These are phyloP conservation scores for Phytophthora pini DNA, from an alignment of 352 stramenopile species.

Conservation along the genomic window DNA sequence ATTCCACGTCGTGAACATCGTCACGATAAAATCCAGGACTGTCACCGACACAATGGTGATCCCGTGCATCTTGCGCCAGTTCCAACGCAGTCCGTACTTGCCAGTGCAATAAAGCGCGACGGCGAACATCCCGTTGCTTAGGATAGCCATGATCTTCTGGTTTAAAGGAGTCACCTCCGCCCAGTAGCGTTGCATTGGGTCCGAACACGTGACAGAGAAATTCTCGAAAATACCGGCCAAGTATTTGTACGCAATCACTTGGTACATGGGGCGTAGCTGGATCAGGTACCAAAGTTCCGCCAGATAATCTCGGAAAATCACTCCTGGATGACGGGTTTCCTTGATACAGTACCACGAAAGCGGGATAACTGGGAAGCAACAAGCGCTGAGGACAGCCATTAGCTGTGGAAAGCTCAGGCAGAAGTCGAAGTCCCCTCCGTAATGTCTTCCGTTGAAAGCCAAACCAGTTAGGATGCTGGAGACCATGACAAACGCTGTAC, in stretches of 20 bases:
- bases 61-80: constrained; percentile 40
- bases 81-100: constrained; percentile 45
- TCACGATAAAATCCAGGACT: constrained; percentile 36
- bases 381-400: constrained; percentile 48
- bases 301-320: constrained; percentile 45
- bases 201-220: constrained; percentile 33
- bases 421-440: constrained; percentile 55
- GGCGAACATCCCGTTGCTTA: constrained; percentile 39
- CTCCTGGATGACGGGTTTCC: constrained; percentile 42
- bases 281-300: constrained; percentile 41
- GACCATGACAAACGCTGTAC: constrained; percentile 48
- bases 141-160: constrained; percentile 36
- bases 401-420: constrained; percentile 45
- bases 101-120: constrained; percentile 36
- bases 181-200: constrained; percentile 38
- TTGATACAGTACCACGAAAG: constrained; percentile 55
- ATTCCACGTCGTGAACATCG: constrained; percentile 43
- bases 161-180: constrained; percentile 40
- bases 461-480: constrained; percentile 45
- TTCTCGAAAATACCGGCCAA: constrained; percentile 42
- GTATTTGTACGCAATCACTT: constrained; percentile 50
- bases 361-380: constrained; percentile 43
- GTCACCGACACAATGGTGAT: constrained; percentile 30
- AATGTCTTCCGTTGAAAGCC: constrained; percentile 53
- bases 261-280: constrained; percentile 44